Base-by-base conservation (phyloP, 768 basidiomycete species). In the Lyophyllum atratum region DNA sequence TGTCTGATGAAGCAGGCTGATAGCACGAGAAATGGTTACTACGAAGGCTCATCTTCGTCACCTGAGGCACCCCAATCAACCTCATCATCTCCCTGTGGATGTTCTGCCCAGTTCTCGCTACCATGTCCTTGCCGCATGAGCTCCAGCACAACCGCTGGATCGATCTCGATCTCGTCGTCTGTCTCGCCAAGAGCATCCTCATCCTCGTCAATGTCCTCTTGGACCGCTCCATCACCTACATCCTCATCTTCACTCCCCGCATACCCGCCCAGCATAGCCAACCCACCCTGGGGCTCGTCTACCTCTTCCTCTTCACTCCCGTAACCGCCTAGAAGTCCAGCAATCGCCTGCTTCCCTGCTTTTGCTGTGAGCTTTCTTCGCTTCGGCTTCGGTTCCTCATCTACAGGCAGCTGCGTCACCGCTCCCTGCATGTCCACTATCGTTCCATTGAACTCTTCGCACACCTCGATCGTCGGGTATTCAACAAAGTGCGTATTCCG, bases 391-490 rank as follows among this genome's bases (percentile, higher is more conserved):
- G 71, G 73, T 58, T 78, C 73, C 14, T 69, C 71, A 34, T 72
- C 62, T 37, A 68, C 53, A 39, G 64, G 62, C 26, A 47, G 34
- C 43, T 76, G 74, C 43, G 66, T 71, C 33, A 82, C 64, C 4
- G 72, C 60, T 2, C 86, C 86, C 46, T 77, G 68, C 42, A 77
- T 76, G 55, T 89, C 81, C 15, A 89, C 74, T n/a, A 92, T 64
- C 9, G 75, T 75, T 7, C 85, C 87, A 8, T 70, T 71, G 70
- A 92, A 94, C 28, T 85, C 81, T 46, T 87, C 83, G 77, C 86
- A 87, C 6, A 95, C 70, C 54, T 93, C 88, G 44, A 96, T 84
- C 1, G 86, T 86, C 7, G 94, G 94, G 65, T 84, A 96, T 69
- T 96, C 94, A 29, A 90, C 80, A 69, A 94, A 93, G 26, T 83